Conservation (phyloP, 306 rosid species). For the Dicorynia guianensis region DNA sequence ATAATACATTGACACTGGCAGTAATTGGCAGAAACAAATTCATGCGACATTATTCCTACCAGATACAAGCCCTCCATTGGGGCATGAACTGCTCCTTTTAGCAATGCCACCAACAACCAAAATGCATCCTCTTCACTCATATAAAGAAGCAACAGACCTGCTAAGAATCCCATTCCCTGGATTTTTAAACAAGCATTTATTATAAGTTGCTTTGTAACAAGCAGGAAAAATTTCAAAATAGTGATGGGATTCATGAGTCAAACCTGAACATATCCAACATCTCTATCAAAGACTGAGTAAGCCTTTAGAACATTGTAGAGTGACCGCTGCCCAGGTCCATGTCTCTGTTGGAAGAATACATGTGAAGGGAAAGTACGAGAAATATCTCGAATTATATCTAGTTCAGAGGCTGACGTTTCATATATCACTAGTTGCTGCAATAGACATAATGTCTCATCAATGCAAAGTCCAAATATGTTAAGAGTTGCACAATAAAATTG, state of each 20-base stretch:
- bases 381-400: constrained; percentile 95
- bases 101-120: constrained; percentile 96
- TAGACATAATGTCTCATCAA: constrained; percentile 40
- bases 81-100: constrained; percentile 98
- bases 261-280: constrained; percentile 99
- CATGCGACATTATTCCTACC: constrained; percentile 52
- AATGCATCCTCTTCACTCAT: constrained; percentile 99
- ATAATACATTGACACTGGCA: constrained; percentile 25
- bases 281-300: constrained; percentile 92
- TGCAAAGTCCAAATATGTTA: constrained; percentile 25
- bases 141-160: constrained; percentile 93
- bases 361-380: constrained; percentile 98
- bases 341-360: constrained; percentile 97
- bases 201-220: constrained; percentile 23
- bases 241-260: constrained; percentile 35
- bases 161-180: constrained; percentile 99
- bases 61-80: constrained; percentile 98
- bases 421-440: constrained; percentile 98
- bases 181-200: constrained; percentile 49
- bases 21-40: not conserved
- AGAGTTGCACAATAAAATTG: constrained; percentile 4
- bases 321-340: constrained; percentile 98
- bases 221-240: not conserved
- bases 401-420: constrained; percentile 94
- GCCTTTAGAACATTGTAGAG: constrained; percentile 97